Evolutionary conservation across 768 basidiomycete species (phyloP).

Genomic region (Pleurotus cornucopiae): DNA sequence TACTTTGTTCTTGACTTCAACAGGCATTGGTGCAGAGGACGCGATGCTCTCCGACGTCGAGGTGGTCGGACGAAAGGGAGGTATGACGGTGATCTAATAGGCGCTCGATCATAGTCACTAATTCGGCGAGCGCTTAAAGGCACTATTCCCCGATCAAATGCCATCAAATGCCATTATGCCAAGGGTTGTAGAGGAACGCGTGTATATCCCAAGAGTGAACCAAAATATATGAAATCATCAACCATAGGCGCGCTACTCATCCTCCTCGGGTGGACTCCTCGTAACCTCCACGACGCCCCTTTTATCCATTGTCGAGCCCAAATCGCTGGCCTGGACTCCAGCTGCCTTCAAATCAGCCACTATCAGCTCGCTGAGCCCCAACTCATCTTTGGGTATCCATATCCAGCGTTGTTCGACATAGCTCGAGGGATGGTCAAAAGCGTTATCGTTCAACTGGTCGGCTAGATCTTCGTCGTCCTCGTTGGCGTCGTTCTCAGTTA

Average conservation of each 20-base stretch:
- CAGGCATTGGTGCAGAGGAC: constrained; percentile 11
- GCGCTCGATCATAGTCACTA: neutral
- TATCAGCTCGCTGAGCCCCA: constrained; percentile 37
- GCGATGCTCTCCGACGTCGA: neutral
- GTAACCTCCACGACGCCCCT: constrained; percentile 41
- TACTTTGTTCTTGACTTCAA: constrained; percentile 77
- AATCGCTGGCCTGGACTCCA: constrained; percentile 40
- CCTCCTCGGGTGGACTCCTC: constrained; percentile 40
- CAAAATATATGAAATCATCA: constrained; percentile 10
- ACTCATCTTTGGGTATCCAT: constrained; percentile 39
- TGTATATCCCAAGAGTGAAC: no score
- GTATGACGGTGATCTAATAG: constrained; percentile 4
- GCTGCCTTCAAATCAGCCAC: constrained; percentile 29
- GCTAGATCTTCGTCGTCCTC: constrained; percentile 24
- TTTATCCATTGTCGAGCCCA: constrained; percentile 39
- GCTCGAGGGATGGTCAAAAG: constrained; percentile 45
- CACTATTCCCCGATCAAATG: neutral
- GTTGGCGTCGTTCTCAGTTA: constrained; percentile 24
- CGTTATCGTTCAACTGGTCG: constrained; percentile 32
- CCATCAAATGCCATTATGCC: neutral
- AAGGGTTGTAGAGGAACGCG: neutral
- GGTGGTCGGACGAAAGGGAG: constrained; percentile 1
- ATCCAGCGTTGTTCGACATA: constrained; percentile 43
- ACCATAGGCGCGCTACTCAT: constrained; percentile 36
- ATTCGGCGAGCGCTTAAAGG: no score